These are phyloP conservation scores for Vararia minispora DNA, from an alignment of 768 basidiomycete species.

Conservation along the genomic window DNA sequence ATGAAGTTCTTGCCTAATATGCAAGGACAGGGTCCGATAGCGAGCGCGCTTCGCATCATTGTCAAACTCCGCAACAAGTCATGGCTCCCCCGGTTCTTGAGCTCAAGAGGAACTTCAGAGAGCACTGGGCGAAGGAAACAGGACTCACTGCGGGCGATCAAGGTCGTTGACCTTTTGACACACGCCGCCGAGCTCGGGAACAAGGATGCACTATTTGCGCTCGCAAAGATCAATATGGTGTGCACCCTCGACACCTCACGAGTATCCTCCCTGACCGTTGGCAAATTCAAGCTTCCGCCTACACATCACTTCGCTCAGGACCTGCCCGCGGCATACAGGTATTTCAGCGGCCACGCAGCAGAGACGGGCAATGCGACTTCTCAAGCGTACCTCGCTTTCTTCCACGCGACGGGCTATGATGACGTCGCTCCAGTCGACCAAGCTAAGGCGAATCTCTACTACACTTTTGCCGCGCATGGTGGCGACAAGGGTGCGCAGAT, in stretches of 20 bases:
- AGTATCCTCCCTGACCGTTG: neutral
- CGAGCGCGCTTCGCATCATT: constrained; percentile 55
- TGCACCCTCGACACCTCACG: constrained; percentile 15
- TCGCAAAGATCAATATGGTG: constrained; percentile 60
- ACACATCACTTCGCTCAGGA: constrained; percentile 52
- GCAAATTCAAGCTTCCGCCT: constrained; percentile 53
- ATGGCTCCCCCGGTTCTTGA: constrained; percentile 35
- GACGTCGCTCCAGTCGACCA: constrained; percentile 53
- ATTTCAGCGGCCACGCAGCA: constrained; percentile 51
- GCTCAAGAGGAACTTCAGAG: constrained; percentile 30
- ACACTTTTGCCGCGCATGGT: constrained; percentile 87
- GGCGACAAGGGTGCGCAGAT: constrained; percentile 84
- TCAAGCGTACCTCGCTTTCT: constrained; percentile 79
- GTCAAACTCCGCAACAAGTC: constrained; percentile 53
- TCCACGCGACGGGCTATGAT: constrained; percentile 78
- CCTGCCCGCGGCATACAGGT: constrained; percentile 49
- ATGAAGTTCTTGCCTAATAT: constrained; percentile 58
- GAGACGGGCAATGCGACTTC: constrained; percentile 77
- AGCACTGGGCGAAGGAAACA: constrained; percentile 36
- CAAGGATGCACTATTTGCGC: constrained; percentile 56
- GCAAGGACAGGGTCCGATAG: constrained; percentile 71
- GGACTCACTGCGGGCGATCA: constrained; percentile 64
- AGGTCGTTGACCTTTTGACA: constrained; percentile 69
- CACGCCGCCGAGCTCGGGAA: constrained; percentile 76
- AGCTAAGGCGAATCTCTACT: constrained; percentile 80